These are phyloP conservation scores for Camillea tinctor DNA, from an alignment of 2,329 filamentous ascomycete genomes.

Conservation along the genomic window DNA sequence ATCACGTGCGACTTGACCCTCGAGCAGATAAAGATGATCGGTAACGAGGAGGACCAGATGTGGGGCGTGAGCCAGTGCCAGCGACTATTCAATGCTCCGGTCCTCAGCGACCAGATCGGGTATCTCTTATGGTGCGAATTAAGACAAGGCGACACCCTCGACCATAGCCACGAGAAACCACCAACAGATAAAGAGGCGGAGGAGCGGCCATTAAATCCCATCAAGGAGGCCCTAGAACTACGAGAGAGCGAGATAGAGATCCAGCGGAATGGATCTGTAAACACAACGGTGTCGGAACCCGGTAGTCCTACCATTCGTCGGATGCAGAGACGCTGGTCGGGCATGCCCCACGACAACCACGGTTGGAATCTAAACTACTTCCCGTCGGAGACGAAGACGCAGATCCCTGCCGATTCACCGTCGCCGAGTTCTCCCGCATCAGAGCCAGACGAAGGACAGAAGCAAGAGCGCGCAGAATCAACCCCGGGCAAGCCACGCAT, in stretches of 20 bases:
- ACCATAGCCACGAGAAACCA: conserved; percentile 14
- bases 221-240: neutral
- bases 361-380: neutral
- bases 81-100: conserved; percentile 22
- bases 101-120: conserved; percentile 20
- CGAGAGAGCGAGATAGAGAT: neutral
- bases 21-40: conserved; percentile 24
- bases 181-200: neutral
- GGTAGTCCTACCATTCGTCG: neutral
- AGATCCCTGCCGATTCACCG: neutral
- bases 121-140: conserved; percentile 19
- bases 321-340: conserved; percentile 4
- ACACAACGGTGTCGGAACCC: neutral
- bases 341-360: neutral
- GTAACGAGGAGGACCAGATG: conserved; percentile 15
- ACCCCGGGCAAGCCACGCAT: neutral
- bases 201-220: neutral
- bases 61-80: conserved; percentile 15
- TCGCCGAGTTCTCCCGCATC: neutral
- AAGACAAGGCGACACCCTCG: conserved; percentile 15
- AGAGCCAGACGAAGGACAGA: neutral
- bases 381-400: neutral
- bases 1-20: conserved; percentile 12
- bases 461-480: neutral
- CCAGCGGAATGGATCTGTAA: neutral